phyloP scores from a whole-genome alignment of 1,284 basidiomycete genomes.

The Cutaneotrichosporon dermatis region DNA sequence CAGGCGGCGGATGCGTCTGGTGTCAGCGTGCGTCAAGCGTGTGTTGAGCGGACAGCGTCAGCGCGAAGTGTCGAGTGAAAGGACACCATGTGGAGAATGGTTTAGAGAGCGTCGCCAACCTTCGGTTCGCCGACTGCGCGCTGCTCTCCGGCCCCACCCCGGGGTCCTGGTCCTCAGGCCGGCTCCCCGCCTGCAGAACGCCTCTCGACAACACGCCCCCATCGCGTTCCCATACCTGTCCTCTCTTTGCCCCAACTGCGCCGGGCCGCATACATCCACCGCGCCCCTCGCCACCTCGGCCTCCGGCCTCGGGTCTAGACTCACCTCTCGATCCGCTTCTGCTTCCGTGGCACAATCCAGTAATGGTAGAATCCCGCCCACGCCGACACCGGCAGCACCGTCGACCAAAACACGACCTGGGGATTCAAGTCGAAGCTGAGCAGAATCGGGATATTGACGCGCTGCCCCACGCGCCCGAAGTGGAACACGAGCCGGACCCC shows the following conservation, averaged over 20 bases:
- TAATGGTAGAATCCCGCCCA: constrained; percentile 58
- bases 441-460: constrained; percentile 56
- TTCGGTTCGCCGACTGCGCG: too few relatives aligned
- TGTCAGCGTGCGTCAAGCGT: not conserved
- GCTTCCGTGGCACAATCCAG: constrained; percentile 57
- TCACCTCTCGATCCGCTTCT: constrained; percentile 52
- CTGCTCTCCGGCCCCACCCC: too few relatives aligned
- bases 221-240: too few relatives aligned
- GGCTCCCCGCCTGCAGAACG: too few relatives aligned
- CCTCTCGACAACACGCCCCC: too few relatives aligned
- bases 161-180: too few relatives aligned
- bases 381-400: constrained; percentile 56
- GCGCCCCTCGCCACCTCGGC: too few relatives aligned
- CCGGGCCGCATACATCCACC: too few relatives aligned
- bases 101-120: too few relatives aligned
- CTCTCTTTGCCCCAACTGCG: not conserved
- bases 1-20: constrained; percentile 53
- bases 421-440: constrained; percentile 54
- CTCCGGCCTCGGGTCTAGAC: constrained; percentile 25
- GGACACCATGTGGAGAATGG: too few relatives aligned
- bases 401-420: constrained; percentile 52
- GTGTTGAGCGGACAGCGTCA: too few relatives aligned
- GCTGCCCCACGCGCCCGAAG: constrained; percentile 54
- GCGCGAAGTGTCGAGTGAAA: too few relatives aligned
- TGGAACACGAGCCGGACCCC: constrained; percentile 30